Conservation (phyloP, 2,329 filamentous ascomycete genomes). For the Sporothrix mexicana region DNA sequence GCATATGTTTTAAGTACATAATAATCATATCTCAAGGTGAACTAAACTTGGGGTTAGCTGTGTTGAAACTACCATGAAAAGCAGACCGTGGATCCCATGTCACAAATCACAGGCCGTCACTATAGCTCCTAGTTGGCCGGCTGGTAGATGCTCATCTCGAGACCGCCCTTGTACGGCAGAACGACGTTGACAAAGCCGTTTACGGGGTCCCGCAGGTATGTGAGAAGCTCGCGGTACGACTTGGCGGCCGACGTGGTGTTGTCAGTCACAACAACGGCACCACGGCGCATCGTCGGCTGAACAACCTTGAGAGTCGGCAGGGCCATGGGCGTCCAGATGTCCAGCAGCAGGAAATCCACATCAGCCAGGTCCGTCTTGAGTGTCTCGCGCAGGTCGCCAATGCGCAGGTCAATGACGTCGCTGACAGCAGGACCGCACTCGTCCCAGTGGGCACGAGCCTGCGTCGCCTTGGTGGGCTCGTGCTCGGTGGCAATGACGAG, state of each 20-base stretch:
- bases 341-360: conserved; percentile 64
- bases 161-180: conserved; percentile 38
- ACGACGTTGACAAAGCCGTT: conserved; percentile 49
- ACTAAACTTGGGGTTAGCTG: conserved; percentile 5
- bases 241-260: conserved; percentile 46
- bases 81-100: too few relatives aligned
- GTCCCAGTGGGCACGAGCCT: conserved; percentile 60
- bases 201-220: conserved; percentile 47
- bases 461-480: conserved; percentile 58
- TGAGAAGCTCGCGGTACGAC: conserved; percentile 50
- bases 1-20: neutral
- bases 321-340: conserved; percentile 50
- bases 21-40: neutral
- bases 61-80: neutral
- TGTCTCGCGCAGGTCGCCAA: conserved; percentile 63
- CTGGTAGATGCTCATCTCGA: conserved; percentile 40
- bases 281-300: conserved; percentile 42
- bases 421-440: conserved; percentile 56
- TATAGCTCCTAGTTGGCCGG: neutral
- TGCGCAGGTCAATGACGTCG: conserved; percentile 60
- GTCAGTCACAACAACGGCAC: conserved; percentile 51
- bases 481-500: conserved; percentile 66
- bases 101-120: neutral
- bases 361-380: conserved; percentile 52
- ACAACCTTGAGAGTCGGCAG: conserved; percentile 49